phyloP scores from a whole-genome alignment of 768 basidiomycete genomes.

The Panaeolus papilionaceus region DNA sequence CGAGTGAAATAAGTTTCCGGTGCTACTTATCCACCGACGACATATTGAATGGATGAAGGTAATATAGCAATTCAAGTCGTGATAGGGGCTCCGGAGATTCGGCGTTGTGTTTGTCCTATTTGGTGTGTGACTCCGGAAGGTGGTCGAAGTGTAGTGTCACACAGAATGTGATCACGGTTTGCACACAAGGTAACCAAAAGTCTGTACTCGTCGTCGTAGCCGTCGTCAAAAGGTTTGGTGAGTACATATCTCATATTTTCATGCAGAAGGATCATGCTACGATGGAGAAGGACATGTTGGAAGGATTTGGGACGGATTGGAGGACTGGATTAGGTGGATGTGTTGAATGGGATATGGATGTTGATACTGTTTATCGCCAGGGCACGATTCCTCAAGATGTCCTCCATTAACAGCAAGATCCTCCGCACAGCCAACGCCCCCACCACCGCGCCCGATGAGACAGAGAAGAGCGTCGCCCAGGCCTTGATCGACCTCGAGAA shows the following conservation, averaged over 20 bases:
- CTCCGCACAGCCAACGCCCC: slow-evolving; percentile 97
- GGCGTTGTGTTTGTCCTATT: neutral
- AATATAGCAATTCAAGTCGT: neutral
- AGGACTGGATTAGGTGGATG: slow-evolving; percentile 60
- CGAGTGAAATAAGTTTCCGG: neutral
- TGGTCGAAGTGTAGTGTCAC: neutral
- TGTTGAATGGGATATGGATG: slow-evolving; percentile 44
- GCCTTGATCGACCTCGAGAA: slow-evolving; percentile 97
- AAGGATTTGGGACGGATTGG: slow-evolving; percentile 32
- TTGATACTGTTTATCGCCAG: slow-evolving; percentile 48
- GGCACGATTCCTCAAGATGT: slow-evolving; percentile 64
- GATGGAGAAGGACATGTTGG: slow-evolving; percentile 30
- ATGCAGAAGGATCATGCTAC: slow-evolving; percentile 30
- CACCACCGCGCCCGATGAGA: slow-evolving; percentile 86
- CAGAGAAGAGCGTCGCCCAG: slow-evolving; percentile 91
- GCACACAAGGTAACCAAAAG: slow-evolving; percentile 38
- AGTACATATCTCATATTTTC: slow-evolving; percentile 50
- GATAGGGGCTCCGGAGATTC: slow-evolving; percentile 5
- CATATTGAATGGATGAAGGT: slow-evolving; percentile 1
- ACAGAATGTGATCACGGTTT: slow-evolving; percentile 38
- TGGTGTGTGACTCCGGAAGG: slow-evolving; percentile 3
- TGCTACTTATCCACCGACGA: neutral
- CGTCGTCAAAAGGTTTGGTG: slow-evolving; percentile 73
- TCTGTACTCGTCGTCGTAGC: slow-evolving; percentile 47
- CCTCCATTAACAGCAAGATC: slow-evolving; percentile 82